These are phyloP conservation scores for Clarkia xantiana DNA, from an alignment of 345 rosid genomes.

Conservation along the genomic window DNA sequence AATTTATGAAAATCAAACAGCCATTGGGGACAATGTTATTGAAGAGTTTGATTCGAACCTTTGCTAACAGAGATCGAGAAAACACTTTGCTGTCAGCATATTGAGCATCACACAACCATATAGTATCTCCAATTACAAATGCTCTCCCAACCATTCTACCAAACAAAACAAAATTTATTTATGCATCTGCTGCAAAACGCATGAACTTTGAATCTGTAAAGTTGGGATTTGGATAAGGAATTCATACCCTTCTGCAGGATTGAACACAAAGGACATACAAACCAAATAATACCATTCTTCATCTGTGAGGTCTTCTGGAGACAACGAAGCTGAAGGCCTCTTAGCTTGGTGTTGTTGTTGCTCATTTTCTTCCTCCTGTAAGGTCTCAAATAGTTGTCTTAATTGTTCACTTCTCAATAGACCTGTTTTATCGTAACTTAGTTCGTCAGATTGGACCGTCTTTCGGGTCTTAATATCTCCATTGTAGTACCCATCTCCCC, in stretches of 20 bases:
- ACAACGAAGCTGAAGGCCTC: constrained; percentile 31
- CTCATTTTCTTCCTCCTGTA: constrained; percentile 22
- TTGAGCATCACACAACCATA: constrained; percentile 32
- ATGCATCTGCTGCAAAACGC: too few species aligned
- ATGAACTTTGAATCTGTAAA: not conserved
- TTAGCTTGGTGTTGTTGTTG: constrained; percentile 13
- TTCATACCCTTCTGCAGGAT: constrained; percentile 35
- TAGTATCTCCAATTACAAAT: constrained; percentile 16
- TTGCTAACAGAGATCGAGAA: constrained; percentile 32
- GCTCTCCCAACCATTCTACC: constrained; percentile 36
- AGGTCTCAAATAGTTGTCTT: constrained; percentile 26
- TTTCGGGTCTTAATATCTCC: constrained; percentile 44
- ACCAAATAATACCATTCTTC: constrained; percentile 43
- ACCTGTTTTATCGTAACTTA: constrained; percentile 18
- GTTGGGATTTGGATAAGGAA: not conserved
- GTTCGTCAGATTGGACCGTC: constrained; percentile 29
- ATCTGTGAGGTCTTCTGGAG: constrained; percentile 43
- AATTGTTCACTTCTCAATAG: constrained; percentile 35
- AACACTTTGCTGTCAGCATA: constrained; percentile 29
- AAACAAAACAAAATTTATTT: not conserved
- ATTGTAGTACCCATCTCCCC: constrained; percentile 42
- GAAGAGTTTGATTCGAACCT: constrained; percentile 11
- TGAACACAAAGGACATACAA: constrained; percentile 37
- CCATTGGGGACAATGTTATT: not conserved
- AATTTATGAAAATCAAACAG: constrained; percentile 4